phyloP scores from a whole-genome alignment of 768 basidiomycete species.

The Leccinum aurantiacum region DNA sequence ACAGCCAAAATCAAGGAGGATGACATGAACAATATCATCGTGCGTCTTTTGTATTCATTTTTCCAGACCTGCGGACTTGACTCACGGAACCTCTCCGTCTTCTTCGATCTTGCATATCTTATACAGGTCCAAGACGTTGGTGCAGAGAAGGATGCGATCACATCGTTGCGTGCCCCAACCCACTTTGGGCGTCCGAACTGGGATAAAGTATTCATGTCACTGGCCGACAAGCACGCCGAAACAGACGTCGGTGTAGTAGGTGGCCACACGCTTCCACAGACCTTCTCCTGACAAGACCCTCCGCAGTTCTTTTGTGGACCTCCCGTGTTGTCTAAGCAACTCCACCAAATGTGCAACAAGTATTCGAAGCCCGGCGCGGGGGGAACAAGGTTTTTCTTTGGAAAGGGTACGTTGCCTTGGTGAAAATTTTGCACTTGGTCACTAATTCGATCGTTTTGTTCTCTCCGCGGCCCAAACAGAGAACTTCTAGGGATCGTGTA shows the following conservation, averaged over 20 bases:
- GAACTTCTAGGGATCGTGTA: conserved; percentile 18
- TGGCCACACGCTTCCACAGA: not conserved
- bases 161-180: conserved; percentile 84
- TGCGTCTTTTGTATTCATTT: conserved; percentile 32
- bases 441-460: conserved; percentile 8
- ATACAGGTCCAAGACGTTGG: conserved; percentile 82
- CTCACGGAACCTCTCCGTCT: conserved; percentile 1
- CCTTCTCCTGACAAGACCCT: conserved; percentile 3
- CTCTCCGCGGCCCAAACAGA: conserved; percentile 10
- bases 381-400: conserved; percentile 86
- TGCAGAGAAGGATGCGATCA: conserved; percentile 89
- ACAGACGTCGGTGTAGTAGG: conserved; percentile 85
- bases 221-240: conserved; percentile 80
- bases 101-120: not conserved
- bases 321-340: conserved; percentile 59
- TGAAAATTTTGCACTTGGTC: not conserved
- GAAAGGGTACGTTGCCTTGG: conserved; percentile 61
- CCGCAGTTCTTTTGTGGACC: conserved; percentile 85
- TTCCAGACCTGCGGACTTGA: not conserved
- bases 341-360: conserved; percentile 83
- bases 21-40: conserved; percentile 91
- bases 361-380: conserved; percentile 71
- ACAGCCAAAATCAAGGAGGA: conserved; percentile 90
- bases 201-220: conserved; percentile 70
- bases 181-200: conserved; percentile 91